Conservation (phyloP, 768 basidiomycete species). For the Macrolepiota fuliginosa region DNA sequence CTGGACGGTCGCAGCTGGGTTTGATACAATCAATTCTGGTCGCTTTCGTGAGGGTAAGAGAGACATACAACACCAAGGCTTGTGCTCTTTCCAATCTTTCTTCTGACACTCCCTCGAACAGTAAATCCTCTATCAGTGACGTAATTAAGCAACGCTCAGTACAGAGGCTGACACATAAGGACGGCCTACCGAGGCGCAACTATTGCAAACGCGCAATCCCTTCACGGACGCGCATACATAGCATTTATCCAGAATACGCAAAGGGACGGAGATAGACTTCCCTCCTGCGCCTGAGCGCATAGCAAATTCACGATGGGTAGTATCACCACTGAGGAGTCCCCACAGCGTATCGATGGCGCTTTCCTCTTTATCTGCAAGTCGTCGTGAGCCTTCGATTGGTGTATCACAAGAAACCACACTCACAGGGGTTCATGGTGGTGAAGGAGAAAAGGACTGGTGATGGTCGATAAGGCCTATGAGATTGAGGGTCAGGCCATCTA, state of each 20-base stretch:
- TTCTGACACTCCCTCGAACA: slow-evolving; percentile 16
- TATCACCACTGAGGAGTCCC: not conserved
- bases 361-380: not conserved
- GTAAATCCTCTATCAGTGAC: slow-evolving; percentile 5
- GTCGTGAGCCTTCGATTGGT: not conserved
- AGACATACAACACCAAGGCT: slow-evolving; percentile 9
- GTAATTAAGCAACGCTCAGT: not conserved
- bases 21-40: not conserved
- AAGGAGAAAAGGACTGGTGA: not conserved
- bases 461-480: not conserved
- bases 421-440: not conserved
- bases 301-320: not conserved
- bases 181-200: not conserved
- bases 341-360: not conserved
- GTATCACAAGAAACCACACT: not conserved
- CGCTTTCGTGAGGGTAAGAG: not conserved
- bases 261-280: not conserved
- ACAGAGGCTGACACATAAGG: not conserved
- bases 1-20: slow-evolving; percentile 32
- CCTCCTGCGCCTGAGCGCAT: not conserved
- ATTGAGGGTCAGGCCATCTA: too few relatives aligned
- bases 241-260: not conserved
- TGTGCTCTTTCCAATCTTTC: slow-evolving; percentile 15
- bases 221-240: not conserved
- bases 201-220: not conserved